A percentile compares a stretch with the other conserved stretches of the same genome.
phyloP scores from a whole-genome alignment of 176 grass and related monocot species.

The Cenchrus americanus region DNA sequence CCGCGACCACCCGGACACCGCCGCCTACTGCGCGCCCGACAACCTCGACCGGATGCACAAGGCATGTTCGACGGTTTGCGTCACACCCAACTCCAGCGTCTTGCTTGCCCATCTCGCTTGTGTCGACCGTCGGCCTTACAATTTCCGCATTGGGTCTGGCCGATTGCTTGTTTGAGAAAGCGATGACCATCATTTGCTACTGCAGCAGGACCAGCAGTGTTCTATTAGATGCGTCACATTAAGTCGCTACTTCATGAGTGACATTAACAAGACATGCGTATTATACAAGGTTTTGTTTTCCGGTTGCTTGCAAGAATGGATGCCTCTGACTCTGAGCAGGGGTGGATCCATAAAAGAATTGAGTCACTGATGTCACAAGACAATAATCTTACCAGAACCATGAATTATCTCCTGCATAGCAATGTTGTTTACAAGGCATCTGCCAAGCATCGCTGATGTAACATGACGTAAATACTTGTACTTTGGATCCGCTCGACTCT shows the following conservation, averaged over 20 bases:
- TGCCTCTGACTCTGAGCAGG: no score
- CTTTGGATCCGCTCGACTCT: no score
- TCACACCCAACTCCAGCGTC: neutral
- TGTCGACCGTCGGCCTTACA: neutral
- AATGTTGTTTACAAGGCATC: neutral
- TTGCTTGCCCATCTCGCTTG: neutral
- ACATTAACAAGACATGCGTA: neutral
- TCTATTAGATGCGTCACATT: neutral
- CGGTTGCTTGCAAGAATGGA: no score
- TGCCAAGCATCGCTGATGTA: neutral
- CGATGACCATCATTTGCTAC: neutral
- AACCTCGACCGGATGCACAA: slow-evolving; percentile 92
- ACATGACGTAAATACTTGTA: neutral
- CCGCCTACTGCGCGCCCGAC: slow-evolving; percentile 53
- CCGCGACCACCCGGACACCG: slow-evolving; percentile 68
- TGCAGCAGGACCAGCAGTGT: neutral
- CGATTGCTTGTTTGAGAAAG: neutral
- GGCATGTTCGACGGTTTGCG: slow-evolving; percentile 77
- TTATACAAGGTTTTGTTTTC: neutral
- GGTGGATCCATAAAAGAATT: neutral
- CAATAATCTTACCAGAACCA: neutral
- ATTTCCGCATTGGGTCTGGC: neutral
- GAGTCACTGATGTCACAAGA: neutral
- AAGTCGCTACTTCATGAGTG: neutral
- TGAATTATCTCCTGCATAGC: neutral